Base-by-base conservation (phyloP, 1,284 basidiomycete species). In the Trichosporon coremiiforme region DNA sequence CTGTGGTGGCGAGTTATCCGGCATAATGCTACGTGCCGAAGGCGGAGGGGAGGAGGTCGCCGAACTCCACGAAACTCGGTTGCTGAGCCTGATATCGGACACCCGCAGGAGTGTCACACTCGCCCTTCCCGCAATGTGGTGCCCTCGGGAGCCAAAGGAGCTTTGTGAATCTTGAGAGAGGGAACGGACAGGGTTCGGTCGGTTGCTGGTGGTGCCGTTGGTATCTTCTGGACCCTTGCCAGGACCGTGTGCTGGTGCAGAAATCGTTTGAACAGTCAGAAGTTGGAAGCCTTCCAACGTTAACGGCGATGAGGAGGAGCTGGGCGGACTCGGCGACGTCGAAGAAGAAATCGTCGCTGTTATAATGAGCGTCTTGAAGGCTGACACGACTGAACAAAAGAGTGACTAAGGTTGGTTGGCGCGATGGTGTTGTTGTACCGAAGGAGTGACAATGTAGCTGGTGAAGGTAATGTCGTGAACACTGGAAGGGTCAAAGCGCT, bases 71-170 rank as follows among this genome's bases (percentile, higher is more conserved):
- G 50, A 53, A 20, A 20, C 20, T 53, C 50, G 50, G 50, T 53
- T 53, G 50, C 50, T 53, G 17, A 53, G 17, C 20, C 10, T 25
- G 20, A 53, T 53, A 53, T 53, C 50, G n/a, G 50, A 53, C 50
- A 53, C 50, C 50, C 50, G 50, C 50, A 53, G 20, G 12, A 53
- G 50, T 53, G 50, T 53, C 20, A 53, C 50, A 25, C 50, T 53
- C 17, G 50, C 50, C 50, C 50, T 20, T 53, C 50, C 50, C 20
- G 50, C 22, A 6, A 53, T 53, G 50, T 20, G 50, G 4, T 53
- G 50, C 4, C 50, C 50, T 25, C 50, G 50, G 25, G 41, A 17
- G 41, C 50, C 50, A 5, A 53, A 12, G 20, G 50, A 25, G 4
- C 50, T 25, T 25, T 53, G 50, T 22, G 50, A 45, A n/a, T 45